A percentile compares a stretch with the other conserved stretches of the same genome.
phyloP scores from a whole-genome alignment of 106 monocot species.

The Agapanthus africanus region DNA sequence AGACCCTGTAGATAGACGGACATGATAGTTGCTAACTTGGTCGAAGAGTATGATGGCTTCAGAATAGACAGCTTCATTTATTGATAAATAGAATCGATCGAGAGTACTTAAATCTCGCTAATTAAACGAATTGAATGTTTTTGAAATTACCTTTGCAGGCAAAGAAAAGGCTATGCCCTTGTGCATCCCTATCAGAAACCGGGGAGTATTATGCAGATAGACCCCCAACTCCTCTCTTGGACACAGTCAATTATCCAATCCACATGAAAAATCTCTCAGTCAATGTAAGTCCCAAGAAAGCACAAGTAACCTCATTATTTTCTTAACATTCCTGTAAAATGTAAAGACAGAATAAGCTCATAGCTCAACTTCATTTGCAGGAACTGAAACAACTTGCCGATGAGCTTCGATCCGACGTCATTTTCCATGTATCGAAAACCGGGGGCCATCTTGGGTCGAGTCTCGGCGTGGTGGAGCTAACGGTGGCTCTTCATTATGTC shows the following conservation, averaged over 20 bases:
- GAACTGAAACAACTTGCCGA: slow-evolving; percentile 82
- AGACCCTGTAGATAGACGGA: no score
- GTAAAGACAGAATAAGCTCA: no score
- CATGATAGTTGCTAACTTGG: no score
- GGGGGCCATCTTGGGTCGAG: slow-evolving; percentile 94
- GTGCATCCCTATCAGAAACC: slow-evolving; percentile 51
- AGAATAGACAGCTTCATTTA: no score
- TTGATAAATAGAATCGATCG: no score
- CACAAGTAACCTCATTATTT: no score
- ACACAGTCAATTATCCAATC: slow-evolving; percentile 86
- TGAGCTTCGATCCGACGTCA: slow-evolving; percentile 84
- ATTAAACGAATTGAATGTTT: no score
- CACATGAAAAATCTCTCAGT: slow-evolving; percentile 91
- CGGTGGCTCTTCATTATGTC: slow-evolving; percentile 79
- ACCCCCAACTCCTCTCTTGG: slow-evolving; percentile 82
- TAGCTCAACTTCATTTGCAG: slow-evolving; percentile 24
- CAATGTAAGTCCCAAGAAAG: slow-evolving; percentile 42
- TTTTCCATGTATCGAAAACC: slow-evolving; percentile 83
- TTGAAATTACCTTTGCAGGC: slow-evolving; percentile 36
- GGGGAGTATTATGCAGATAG: slow-evolving; percentile 68
- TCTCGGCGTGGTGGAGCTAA: slow-evolving; percentile 85
- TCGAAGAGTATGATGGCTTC: no score
- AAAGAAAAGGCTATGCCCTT: slow-evolving; percentile 35
- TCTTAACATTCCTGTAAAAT: no score
- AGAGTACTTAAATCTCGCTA: no score